Percentiles rank a stretch among this genome's conserved stretches.
These are phyloP conservation scores for Bretschneidera sinensis DNA, from an alignment of 345 rosid species.

Conservation along the genomic window DNA sequence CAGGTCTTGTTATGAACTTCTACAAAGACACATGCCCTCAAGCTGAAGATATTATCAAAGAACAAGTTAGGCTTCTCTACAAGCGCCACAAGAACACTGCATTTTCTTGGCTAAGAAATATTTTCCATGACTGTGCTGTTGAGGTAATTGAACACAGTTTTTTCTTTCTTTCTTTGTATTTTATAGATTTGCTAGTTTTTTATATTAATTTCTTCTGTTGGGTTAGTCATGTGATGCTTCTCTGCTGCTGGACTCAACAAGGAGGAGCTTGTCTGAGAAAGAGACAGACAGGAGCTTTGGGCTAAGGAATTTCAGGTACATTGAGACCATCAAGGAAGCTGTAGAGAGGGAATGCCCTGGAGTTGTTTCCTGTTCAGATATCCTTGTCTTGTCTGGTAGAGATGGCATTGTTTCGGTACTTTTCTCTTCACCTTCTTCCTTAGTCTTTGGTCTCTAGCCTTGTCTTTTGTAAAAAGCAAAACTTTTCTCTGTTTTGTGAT, in stretches of 20 bases:
- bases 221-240: constrained; percentile 92
- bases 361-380: constrained; percentile 86
- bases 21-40: constrained; percentile 92
- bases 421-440: no score
- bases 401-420: constrained; percentile 80
- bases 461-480: no score
- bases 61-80: constrained; percentile 89
- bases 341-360: constrained; percentile 93
- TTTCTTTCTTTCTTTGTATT: no score
- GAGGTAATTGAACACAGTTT: constrained; percentile 41
- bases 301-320: constrained; percentile 86
- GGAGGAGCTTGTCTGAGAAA: constrained; percentile 90
- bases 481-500: not conserved
- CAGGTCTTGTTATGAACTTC: constrained; percentile 75
- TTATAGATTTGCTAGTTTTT: not conserved
- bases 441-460: no score
- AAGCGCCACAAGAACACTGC: constrained; percentile 99
- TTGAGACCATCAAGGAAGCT: constrained; percentile 90
- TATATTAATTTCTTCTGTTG: no score
- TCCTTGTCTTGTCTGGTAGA: constrained; percentile 81
- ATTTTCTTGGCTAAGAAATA: constrained; percentile 98
- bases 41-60: constrained; percentile 86
- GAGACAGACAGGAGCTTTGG: constrained; percentile 97
- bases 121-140: constrained; percentile 98
- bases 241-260: constrained; percentile 88